These are phyloP conservation scores for Rhizophagus clarus DNA, from an alignment of 192 early-diverging fungal species.

Conservation along the genomic window DNA sequence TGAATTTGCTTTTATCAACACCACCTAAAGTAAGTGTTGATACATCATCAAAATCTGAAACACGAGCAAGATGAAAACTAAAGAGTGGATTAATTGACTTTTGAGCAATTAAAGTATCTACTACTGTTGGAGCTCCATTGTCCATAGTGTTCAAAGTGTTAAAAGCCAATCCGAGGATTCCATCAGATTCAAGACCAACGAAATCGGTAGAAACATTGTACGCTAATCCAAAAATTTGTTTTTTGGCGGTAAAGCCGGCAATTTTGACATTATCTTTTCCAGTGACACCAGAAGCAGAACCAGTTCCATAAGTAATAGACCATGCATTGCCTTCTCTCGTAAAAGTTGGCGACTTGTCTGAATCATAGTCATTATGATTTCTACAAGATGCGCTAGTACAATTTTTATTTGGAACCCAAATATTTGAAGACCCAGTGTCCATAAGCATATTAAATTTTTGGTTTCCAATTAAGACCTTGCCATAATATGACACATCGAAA, in stretches of 20 bases:
- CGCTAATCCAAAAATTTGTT: slow-evolving; percentile 42
- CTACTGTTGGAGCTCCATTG: slow-evolving; percentile 37
- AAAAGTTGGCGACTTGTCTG: slow-evolving; percentile 34
- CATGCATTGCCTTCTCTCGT: slow-evolving; percentile 19
- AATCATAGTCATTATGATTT: slow-evolving; percentile 34
- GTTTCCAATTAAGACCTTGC: slow-evolving; percentile 50
- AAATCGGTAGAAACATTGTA: slow-evolving; percentile 52
- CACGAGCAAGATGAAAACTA: slow-evolving; percentile 55
- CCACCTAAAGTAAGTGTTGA: background rate
- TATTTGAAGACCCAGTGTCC: slow-evolving; percentile 60
- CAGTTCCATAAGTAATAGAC: slow-evolving; percentile 40
- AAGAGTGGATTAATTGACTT: slow-evolving; percentile 55
- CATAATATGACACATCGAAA: no score
- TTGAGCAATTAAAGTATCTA: slow-evolving; percentile 56
- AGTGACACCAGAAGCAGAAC: slow-evolving; percentile 38
- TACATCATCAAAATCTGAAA: background rate
- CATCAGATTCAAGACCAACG: slow-evolving; percentile 51
- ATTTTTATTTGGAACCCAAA: slow-evolving; percentile 45
- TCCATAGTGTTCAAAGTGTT: slow-evolving; percentile 30
- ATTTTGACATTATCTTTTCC: slow-evolving; percentile 35
- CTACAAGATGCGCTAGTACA: slow-evolving; percentile 32
- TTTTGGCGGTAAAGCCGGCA: slow-evolving; percentile 25
- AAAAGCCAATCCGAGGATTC: slow-evolving; percentile 63
- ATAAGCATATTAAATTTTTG: slow-evolving; percentile 59
- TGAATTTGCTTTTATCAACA: background rate